These are phyloP conservation scores for Acacia melanoxylon DNA, from an alignment of 306 rosid genomes.

Conservation along the genomic window DNA sequence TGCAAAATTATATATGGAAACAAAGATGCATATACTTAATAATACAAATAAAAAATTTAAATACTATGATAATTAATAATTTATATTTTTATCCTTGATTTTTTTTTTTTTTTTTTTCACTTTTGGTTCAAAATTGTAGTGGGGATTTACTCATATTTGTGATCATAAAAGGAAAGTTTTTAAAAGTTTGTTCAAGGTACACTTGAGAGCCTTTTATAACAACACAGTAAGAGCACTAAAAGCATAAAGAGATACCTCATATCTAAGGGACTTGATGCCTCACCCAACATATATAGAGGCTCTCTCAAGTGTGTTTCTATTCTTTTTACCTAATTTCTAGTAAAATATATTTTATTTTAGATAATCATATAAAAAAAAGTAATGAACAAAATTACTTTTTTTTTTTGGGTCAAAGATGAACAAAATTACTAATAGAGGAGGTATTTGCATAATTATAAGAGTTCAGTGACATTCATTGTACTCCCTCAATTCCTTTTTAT, in stretches of 20 bases:
- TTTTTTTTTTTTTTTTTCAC: neutral
- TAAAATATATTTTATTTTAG: no score
- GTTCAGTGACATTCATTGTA: no score
- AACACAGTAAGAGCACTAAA: constrained; percentile 30
- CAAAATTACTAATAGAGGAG: no score
- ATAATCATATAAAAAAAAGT: no score
- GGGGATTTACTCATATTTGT: neutral
- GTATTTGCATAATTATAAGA: no score
- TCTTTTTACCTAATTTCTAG: neutral
- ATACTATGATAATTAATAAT: neutral
- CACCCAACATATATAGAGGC: constrained; percentile 29
- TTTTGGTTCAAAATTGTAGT: neutral
- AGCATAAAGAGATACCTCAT: constrained; percentile 57
- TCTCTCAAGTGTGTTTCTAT: neutral
- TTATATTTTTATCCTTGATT: neutral
- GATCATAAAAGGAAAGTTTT: neutral
- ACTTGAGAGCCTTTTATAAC: constrained; percentile 42
- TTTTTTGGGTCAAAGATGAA: no score
- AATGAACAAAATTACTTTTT: no score
- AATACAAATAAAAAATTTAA: neutral
- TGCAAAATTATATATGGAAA: neutral
- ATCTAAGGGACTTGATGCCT: constrained; percentile 54
- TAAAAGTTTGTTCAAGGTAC: constrained; percentile 38
- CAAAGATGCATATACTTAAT: neutral
- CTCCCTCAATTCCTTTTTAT: no score